Evolutionary conservation across 78 protist genomes (phyloP).

Genomic region (Chrysochromulina parva): DNA sequence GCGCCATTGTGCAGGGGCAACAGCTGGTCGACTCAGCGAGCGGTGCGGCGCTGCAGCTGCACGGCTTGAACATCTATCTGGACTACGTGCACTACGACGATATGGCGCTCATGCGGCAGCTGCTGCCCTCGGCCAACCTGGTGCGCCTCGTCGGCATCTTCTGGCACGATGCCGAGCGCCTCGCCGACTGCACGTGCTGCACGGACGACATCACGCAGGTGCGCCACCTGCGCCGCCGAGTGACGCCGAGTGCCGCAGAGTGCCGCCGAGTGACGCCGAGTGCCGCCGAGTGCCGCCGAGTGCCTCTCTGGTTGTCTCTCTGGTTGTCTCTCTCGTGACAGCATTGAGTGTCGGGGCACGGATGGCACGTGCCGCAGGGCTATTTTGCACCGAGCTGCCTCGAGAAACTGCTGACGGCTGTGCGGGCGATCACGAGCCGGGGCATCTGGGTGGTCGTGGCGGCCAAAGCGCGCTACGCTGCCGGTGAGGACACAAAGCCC

Average conservation of each 20-base stretch:
- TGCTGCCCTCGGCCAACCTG: neutral
- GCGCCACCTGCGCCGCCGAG: no score
- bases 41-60: neutral
- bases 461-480: neutral
- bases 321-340: no score
- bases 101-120: neutral
- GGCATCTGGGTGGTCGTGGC: neutral
- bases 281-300: no score
- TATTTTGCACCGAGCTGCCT: neutral
- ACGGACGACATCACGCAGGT: no score
- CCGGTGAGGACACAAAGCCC: neutral
- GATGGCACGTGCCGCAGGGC: neutral
- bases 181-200: neutral
- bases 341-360: no score
- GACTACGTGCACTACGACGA: neutral
- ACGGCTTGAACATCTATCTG: neutral
- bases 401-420: neutral
- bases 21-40: neutral
- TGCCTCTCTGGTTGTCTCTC: no score
- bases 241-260: no score
- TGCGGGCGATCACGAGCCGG: neutral
- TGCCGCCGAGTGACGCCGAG: no score
- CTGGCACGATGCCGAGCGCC: neutral
- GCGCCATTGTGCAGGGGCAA: neutral
- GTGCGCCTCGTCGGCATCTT: constrained; percentile 21